Percentiles rank a stretch among this genome's conserved stretches.
Evolutionary conservation across 768 basidiomycete genomes (phyloP).

Genomic region (Candolleomyces aberdarensis): DNA sequence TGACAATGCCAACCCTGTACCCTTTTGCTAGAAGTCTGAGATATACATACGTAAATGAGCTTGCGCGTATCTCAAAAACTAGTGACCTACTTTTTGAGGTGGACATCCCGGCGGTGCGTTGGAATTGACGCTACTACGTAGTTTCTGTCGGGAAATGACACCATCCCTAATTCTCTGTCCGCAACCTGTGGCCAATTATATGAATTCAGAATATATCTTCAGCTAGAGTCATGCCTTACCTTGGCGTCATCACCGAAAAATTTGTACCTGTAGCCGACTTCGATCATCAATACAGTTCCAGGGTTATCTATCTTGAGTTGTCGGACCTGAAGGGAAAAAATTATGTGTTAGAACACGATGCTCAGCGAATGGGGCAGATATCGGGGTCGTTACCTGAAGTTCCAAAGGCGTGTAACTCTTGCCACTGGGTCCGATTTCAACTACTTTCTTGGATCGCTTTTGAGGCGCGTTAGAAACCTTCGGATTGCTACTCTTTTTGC

Average conservation of each 20-base stretch:
- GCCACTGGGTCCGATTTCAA: constrained; percentile 64
- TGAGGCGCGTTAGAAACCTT: constrained; percentile 18
- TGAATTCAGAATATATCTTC: background rate
- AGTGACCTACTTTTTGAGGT: constrained; percentile 65
- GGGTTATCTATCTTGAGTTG: constrained; percentile 61
- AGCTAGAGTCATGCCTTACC: constrained; percentile 30
- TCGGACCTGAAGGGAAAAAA: constrained; percentile 35
- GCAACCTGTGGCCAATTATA: constrained; percentile 47
- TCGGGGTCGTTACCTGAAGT: constrained; percentile 46
- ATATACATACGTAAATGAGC: background rate
- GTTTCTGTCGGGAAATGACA: constrained; percentile 68
- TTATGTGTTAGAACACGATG: background rate
- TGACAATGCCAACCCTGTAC: constrained; percentile 79
- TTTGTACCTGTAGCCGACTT: constrained; percentile 81
- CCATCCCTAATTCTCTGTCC: constrained; percentile 74
- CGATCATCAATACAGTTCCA: constrained; percentile 70
- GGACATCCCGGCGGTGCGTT: constrained; percentile 59
- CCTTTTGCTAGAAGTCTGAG: constrained; percentile 68
- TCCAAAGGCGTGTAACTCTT: constrained; percentile 76
- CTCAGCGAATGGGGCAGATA: background rate
- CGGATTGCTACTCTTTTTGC: constrained; percentile 24
- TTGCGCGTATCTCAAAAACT: background rate
- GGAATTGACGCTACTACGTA: constrained; percentile 77
- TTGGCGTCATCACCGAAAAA: constrained; percentile 86
- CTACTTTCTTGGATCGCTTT: constrained; percentile 30